These are phyloP conservation scores for Exophiala aquamarina DNA, from an alignment of 2,329 filamentous ascomycete species.

Conservation along the genomic window DNA sequence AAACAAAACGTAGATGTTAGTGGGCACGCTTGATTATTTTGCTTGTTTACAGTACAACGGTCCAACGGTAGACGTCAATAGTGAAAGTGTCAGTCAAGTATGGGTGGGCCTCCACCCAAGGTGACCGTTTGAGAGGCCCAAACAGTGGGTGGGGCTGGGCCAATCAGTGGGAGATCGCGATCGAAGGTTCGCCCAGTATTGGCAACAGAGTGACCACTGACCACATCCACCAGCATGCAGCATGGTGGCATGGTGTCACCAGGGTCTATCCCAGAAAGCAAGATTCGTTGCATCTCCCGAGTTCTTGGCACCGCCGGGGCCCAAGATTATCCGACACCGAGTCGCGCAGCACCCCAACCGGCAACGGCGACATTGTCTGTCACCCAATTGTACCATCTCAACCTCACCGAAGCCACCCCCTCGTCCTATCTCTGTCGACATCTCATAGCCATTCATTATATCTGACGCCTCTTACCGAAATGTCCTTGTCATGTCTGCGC, in stretches of 20 bases:
- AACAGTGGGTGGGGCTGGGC: conserved; percentile 16
- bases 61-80: neutral
- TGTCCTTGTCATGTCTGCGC: conserved; percentile 17
- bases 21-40: no score
- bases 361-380: conserved; percentile 2
- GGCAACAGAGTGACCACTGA: no score
- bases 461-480: conserved; percentile 13
- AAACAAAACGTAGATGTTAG: no score
- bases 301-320: conserved; percentile 5
- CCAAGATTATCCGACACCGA: conserved; percentile 2
- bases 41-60: no score
- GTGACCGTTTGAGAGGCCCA: conserved; percentile 10
- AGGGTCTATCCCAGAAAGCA: no score
- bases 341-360: neutral
- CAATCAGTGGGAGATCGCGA: conserved; percentile 16
- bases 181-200: neutral
- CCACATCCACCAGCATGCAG: no score
- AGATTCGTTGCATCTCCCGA: neutral
- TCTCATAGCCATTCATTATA: conserved; percentile 10
- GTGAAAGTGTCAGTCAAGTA: conserved; percentile 2
- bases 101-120: no score
- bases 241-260: no score
- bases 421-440: neutral
- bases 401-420: neutral
- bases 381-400: neutral